These are phyloP conservation scores for Diddensiella transvaalensis DNA, from an alignment of 805 yeast genomes.

Conservation along the genomic window DNA sequence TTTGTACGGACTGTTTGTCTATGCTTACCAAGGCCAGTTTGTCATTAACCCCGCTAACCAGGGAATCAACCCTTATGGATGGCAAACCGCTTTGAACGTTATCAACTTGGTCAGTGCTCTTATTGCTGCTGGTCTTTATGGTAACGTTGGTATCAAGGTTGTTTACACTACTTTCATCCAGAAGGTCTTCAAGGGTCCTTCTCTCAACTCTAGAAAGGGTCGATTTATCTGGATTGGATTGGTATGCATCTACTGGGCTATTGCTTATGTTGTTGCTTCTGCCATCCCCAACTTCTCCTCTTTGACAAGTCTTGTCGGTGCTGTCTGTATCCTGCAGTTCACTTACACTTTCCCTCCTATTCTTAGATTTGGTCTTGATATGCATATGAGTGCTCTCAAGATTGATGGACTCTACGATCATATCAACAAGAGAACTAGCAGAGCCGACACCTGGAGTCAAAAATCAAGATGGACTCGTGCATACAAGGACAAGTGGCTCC, in stretches of 20 bases:
- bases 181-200: slow-evolving; percentile 32
- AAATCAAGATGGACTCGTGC: slow-evolving; percentile 38
- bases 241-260: slow-evolving; percentile 42
- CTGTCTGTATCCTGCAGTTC: slow-evolving; percentile 45
- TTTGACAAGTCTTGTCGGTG: slow-evolving; percentile 40
- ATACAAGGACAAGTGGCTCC: slow-evolving; percentile 22
- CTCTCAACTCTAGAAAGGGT: slow-evolving; percentile 35
- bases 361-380: slow-evolving; percentile 23
- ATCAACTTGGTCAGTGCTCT: slow-evolving; percentile 38
- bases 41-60: slow-evolving; percentile 43
- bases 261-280: slow-evolving; percentile 42
- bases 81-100: slow-evolving; percentile 40
- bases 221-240: slow-evolving; percentile 36
- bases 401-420: slow-evolving; percentile 30
- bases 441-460: slow-evolving; percentile 32
- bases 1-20: slow-evolving; percentile 42
- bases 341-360: slow-evolving; percentile 43
- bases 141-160: slow-evolving; percentile 47
- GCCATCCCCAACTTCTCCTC: slow-evolving; percentile 44
- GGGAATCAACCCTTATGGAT: slow-evolving; percentile 36
- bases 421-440: slow-evolving; percentile 17
- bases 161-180: slow-evolving; percentile 40
- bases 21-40: slow-evolving; percentile 46
- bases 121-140: slow-evolving; percentile 45
- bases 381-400: slow-evolving; percentile 31